phyloP scores from a whole-genome alignment of 176 grass and related monocot genomes.

The Ampelocalamus luodianensis region DNA sequence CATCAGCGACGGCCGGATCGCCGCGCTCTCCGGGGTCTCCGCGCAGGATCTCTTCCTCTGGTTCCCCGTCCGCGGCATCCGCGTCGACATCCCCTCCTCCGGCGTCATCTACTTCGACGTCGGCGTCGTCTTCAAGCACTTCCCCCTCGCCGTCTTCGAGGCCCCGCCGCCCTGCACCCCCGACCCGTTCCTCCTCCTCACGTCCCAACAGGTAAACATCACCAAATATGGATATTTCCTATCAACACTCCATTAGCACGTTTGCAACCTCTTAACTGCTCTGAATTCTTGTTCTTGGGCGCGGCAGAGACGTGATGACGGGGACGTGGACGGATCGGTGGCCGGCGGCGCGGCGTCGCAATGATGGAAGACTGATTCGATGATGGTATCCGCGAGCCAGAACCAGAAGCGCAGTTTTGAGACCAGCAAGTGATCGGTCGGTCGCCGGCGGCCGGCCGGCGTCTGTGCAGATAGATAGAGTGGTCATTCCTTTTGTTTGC shows the following conservation, averaged over 20 bases:
- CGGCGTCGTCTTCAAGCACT: constrained; percentile 73
- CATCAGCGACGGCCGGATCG: constrained; percentile 64
- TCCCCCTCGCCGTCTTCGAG: constrained; percentile 73
- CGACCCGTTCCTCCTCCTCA: constrained; percentile 21
- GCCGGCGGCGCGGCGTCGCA: background rate
- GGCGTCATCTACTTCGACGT: constrained; percentile 89
- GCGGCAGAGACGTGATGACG: constrained; percentile 20
- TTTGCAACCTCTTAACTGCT: background rate
- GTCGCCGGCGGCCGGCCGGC: background rate
- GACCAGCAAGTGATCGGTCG: constrained; percentile 19
- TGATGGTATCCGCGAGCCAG: background rate
- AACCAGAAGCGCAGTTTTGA: constrained; percentile 50
- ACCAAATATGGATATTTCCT: background rate
- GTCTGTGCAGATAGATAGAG: constrained; percentile 53
- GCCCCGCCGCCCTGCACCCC: constrained; percentile 68
- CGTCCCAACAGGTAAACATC: constrained; percentile 9
- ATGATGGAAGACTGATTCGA: constrained; percentile 25
- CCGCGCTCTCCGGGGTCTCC: constrained; percentile 49
- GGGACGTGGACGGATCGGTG: background rate
- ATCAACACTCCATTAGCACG: too few species aligned
- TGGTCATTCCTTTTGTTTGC: constrained; percentile 44
- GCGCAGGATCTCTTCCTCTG: constrained; percentile 86
- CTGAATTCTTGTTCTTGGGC: background rate
- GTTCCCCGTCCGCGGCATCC: constrained; percentile 73
- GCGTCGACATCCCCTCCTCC: constrained; percentile 61